A percentile compares a stretch with the other conserved stretches of the same genome.
Evolutionary conservation across 2,329 filamentous ascomycete species (phyloP).

Genomic region (Falciphora oryzae): DNA sequence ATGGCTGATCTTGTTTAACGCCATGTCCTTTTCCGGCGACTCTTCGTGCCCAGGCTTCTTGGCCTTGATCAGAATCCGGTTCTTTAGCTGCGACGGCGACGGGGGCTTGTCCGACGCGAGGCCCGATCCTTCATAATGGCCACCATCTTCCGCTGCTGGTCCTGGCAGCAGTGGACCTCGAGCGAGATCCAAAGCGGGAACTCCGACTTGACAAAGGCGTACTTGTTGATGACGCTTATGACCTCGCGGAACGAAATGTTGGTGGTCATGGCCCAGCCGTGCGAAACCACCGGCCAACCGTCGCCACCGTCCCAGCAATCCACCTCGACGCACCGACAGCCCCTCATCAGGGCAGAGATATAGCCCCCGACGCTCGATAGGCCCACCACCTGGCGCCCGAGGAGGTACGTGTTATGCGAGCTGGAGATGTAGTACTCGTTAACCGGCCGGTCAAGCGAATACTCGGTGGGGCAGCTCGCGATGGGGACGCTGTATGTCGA

Average conservation of each 20-base stretch:
- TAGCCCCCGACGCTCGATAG: constrained; percentile 93
- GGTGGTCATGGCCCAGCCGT: constrained; percentile 83
- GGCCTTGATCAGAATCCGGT: constrained; percentile 87
- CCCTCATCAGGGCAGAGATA: constrained; percentile 78
- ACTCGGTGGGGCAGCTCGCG: constrained; percentile 51
- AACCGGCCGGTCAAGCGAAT: constrained; percentile 71
- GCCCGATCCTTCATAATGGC: constrained; percentile 83
- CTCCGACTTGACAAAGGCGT: constrained; percentile 80
- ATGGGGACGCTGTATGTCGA: constrained; percentile 69
- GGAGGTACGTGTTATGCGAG: constrained; percentile 96
- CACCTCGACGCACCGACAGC: constrained; percentile 93
- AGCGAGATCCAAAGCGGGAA: constrained; percentile 93
- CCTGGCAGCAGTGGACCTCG: constrained; percentile 83
- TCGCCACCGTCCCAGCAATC: constrained; percentile 96
- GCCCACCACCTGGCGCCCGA: constrained; percentile 84
- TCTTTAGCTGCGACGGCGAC: constrained; percentile 77
- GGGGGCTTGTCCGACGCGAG: constrained; percentile 69
- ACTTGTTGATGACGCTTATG: constrained; percentile 88
- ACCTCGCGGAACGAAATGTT: constrained; percentile 87
- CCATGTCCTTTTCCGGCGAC: constrained; percentile 29
- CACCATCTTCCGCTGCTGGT: constrained; percentile 84
- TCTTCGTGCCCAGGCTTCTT: constrained; percentile 65
- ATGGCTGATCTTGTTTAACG: too few relatives aligned
- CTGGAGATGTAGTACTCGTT: constrained; percentile 98
- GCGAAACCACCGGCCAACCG: constrained; percentile 81